phyloP scores from a whole-genome alignment of 345 rosid genomes.

The Diplotaxis tenuifolia region DNA sequence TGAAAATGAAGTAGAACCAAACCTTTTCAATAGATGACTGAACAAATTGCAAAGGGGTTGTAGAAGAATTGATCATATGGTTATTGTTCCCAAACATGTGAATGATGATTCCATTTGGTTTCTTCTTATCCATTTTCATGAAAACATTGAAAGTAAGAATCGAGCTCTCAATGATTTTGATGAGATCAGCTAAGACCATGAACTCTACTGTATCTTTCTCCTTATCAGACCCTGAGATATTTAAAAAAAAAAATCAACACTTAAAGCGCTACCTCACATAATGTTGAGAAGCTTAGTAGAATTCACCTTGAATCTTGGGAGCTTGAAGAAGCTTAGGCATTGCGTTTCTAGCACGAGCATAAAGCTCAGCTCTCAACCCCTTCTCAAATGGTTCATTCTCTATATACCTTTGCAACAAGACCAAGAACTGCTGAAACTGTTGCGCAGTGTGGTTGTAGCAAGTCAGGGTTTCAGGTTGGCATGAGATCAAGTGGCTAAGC shows the following conservation, averaged over 20 bases:
- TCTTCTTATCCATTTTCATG: conserved; percentile 80
- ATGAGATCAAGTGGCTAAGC: conserved; percentile 62
- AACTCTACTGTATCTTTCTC: conserved; percentile 53
- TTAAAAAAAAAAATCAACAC: background rate
- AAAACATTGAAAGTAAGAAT: conserved; percentile 67
- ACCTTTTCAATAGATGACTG: conserved; percentile 80
- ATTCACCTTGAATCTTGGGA: conserved; percentile 72
- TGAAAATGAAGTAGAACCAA: background rate
- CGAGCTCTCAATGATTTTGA: conserved; percentile 61
- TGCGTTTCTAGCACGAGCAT: conserved; percentile 64
- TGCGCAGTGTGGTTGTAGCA: conserved; percentile 82
- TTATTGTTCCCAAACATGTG: conserved; percentile 56
- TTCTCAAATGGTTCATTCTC: conserved; percentile 92
- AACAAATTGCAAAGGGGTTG: conserved; percentile 71
- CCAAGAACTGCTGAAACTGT: conserved; percentile 85
- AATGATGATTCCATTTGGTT: conserved; percentile 46
- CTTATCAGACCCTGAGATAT: conserved; percentile 55
- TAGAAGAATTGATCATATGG: conserved; percentile 38
- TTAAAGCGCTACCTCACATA: conserved; percentile 4
- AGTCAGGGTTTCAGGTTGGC: conserved; percentile 57
- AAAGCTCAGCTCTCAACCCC: conserved; percentile 69
- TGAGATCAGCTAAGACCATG: conserved; percentile 59
- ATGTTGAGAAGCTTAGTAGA: background rate
- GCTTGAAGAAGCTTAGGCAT: conserved; percentile 86
- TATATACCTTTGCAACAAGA: conserved; percentile 80